Conservation (phyloP, 2,329 filamentous ascomycete species). For the Beauveria sp. region DNA sequence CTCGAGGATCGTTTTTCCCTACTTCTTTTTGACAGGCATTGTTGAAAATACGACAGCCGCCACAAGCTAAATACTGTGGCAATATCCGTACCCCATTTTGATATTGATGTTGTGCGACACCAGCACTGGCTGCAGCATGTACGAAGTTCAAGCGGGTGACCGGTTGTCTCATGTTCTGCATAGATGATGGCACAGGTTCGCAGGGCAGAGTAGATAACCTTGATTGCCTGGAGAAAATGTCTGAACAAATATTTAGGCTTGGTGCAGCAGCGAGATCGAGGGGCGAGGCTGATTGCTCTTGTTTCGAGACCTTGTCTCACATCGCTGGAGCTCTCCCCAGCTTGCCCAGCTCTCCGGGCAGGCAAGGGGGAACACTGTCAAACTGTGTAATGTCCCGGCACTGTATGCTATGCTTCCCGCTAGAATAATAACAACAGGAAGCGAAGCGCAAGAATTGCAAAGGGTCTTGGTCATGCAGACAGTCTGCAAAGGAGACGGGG, state of each 20-base stretch:
- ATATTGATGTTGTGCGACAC: neutral
- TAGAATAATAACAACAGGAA: neutral
- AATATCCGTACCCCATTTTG: neutral
- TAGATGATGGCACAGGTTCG: neutral
- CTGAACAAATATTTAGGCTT: neutral
- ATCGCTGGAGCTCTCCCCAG: neutral
- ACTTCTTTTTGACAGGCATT: too few relatives aligned
- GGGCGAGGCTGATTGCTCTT: constrained; percentile 2
- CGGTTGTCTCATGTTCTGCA: constrained; percentile 6
- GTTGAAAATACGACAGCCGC: too few relatives aligned
- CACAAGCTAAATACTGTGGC: neutral
- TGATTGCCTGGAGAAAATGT: neutral
- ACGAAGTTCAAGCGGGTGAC: neutral
- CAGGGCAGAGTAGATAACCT: neutral
- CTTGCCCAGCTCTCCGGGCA: neutral
- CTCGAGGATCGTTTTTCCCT: neutral
- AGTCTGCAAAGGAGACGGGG: neutral
- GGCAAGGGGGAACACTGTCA: neutral
- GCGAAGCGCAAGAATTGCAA: neutral
- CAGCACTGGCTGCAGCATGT: neutral
- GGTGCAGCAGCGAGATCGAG: neutral
- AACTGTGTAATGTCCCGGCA: neutral
- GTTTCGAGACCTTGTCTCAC: constrained; percentile 11
- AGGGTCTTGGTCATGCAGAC: neutral
- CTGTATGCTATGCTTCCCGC: neutral